Percentiles rank a stretch among this genome's conserved stretches.
Evolutionary conservation across 2,329 filamentous ascomycete species (phyloP).

Genomic region (Trichoderma citrinoviride): DNA sequence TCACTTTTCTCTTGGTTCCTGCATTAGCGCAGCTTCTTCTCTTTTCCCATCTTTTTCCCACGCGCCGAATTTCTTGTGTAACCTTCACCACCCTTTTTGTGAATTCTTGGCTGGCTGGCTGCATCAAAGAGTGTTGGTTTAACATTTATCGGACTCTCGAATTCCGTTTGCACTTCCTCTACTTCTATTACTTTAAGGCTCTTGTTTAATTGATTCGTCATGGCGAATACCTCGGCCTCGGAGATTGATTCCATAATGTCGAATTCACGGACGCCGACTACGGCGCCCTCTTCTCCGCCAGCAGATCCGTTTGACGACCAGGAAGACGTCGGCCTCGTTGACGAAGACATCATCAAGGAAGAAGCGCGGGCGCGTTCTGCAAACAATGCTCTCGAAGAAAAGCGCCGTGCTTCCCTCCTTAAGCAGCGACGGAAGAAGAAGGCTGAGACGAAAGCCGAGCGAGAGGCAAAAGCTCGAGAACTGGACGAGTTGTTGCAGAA

Average conservation of each 20-base stretch:
- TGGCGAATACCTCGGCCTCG: conserved; percentile 34
- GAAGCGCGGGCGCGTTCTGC: conserved; percentile 37
- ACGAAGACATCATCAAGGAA: conserved; percentile 36
- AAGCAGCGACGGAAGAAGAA: conserved; percentile 48
- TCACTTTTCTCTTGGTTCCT: background rate
- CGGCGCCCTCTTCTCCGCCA: conserved; percentile 39
- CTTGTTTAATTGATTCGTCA: conserved; percentile 20
- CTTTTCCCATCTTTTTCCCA: background rate
- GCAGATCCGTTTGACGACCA: conserved; percentile 24
- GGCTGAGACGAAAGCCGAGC: conserved; percentile 51
- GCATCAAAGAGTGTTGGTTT: background rate
- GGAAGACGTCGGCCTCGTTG: conserved; percentile 25
- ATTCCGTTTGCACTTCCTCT: background rate
- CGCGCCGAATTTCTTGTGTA: background rate
- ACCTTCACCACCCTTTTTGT: background rate
- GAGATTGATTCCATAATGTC: conserved; percentile 35
- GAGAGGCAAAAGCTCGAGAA: conserved; percentile 57
- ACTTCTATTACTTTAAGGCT: background rate
- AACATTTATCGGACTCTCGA: background rate
- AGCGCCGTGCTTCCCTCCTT: conserved; percentile 37
- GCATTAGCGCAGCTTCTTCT: background rate
- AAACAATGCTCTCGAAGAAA: conserved; percentile 51
- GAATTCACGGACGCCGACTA: conserved; percentile 34
- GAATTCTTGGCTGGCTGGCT: conserved; percentile 2
- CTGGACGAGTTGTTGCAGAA: conserved; percentile 59